These are phyloP conservation scores for Sarcomyxa edulis DNA, from an alignment of 768 basidiomycete genomes.

Conservation along the genomic window DNA sequence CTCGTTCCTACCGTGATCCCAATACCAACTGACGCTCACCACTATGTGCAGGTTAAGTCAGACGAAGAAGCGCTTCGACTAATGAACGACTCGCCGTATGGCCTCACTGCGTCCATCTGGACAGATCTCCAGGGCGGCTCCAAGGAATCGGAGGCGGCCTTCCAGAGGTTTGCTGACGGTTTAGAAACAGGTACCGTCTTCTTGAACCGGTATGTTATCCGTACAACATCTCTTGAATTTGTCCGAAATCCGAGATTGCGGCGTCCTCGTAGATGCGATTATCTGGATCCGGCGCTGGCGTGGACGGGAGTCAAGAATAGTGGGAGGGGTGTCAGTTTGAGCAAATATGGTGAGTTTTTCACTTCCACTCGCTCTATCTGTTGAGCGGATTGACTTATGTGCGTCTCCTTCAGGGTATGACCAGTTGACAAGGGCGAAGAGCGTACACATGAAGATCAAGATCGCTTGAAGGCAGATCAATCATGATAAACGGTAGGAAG, in stretches of 20 bases:
- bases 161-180: constrained; percentile 61
- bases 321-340: constrained; percentile 86
- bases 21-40: not conserved
- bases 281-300: constrained; percentile 84
- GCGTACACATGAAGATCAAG: constrained; percentile 78
- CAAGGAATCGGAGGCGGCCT: constrained; percentile 63
- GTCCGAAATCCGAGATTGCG: not conserved
- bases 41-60: constrained; percentile 50
- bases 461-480: constrained; percentile 33
- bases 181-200: constrained; percentile 92
- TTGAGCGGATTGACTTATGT: constrained; percentile 1
- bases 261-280: constrained; percentile 61
- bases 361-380: not conserved
- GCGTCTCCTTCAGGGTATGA: constrained; percentile 62
- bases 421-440: constrained; percentile 77
- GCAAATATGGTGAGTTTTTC: constrained; percentile 68
- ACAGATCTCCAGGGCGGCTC: constrained; percentile 61
- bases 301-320: constrained; percentile 96
- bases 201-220: constrained; percentile 60
- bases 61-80: constrained; percentile 86
- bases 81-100: constrained; percentile 97
- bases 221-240: not conserved
- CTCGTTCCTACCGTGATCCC: constrained; percentile 23
- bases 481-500: too few relatives aligned
- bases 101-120: constrained; percentile 94